Evolutionary conservation across 768 basidiomycete species (phyloP), one percentile per base, ranked within the genome.

Genomic region (Calocera cornea): DNA sequence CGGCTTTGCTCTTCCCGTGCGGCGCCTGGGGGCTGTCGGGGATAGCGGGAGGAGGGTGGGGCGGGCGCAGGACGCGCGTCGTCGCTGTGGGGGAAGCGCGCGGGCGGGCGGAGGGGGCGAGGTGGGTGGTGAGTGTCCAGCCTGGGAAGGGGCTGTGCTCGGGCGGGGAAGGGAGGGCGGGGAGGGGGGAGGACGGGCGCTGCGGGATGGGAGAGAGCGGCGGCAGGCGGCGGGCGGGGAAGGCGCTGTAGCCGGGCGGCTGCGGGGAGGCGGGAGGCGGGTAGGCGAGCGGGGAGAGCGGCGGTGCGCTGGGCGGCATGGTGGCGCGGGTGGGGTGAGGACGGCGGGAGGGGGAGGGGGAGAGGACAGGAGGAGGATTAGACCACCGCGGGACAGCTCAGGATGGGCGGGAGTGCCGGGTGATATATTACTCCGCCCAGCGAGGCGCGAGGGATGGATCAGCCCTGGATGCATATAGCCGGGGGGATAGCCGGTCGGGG

Each of bases 91-190:
- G 34, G 17, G 34, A 67, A 41, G 67, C 60, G 16, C 71, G 72
- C 1, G 74, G 74, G 34, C 63, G 72, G 1, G 74, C 74, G 31
- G 72, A 69, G 1, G 73, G 71, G 44, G 68, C 65, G 38, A 73
- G 65, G 65, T 75, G 73, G 16, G 72, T 70, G 5, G 73, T 67
- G 0, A 71, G 69, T 67, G 2, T 40, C 2, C 16, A 67, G 29
- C 50, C 66, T 19, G 49, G 34, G 47, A 67, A 36, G 7, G 66
- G 50, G 34, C 29, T 63, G 34, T 7, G n/a, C 8, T 50, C 50
- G 8, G n/a, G 29, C 29, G 38, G 64, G 38, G 38, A 38, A 67
- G 12, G 49, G 54, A 24, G 50, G 38, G 38, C 54, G 34, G 16
- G 65, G 65, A 34, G 36, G n/a, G 5, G 65, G 27, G 14, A 29